Percentiles rank a stretch among this genome's conserved stretches.
Conservation (phyloP, 768 basidiomycete species). For the Russula sp. region DNA sequence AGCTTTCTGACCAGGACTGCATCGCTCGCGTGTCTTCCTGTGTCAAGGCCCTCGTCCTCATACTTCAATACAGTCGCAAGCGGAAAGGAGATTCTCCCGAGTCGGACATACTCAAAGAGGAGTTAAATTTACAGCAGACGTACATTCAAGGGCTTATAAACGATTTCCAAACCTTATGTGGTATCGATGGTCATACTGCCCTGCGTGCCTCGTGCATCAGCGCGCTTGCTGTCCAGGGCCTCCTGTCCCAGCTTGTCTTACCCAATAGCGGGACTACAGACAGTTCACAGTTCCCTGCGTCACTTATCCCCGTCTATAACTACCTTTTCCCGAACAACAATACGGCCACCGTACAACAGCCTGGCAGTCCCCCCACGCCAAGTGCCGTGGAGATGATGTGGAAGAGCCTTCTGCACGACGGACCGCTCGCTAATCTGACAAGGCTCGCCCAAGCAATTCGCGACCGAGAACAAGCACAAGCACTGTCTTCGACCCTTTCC, state of each 20-base stretch:
- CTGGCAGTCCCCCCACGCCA: no score
- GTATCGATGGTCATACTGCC: neutral
- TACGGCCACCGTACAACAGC: no score
- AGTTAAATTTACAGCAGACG: rapidly evolving
- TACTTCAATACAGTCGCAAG: slow-evolving; percentile 7
- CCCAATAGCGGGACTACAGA: neutral
- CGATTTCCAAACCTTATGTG: neutral
- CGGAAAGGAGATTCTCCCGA: neutral
- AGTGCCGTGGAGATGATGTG: neutral
- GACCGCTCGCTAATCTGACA: slow-evolving; percentile 12
- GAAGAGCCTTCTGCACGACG: slow-evolving; percentile 9
- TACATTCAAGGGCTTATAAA: neutral
- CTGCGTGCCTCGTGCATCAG: slow-evolving; percentile 18
- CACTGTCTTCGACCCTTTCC: neutral
- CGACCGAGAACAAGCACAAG: neutral
- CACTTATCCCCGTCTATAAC: neutral
- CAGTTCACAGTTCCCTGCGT: neutral
- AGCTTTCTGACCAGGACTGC: slow-evolving; percentile 12
- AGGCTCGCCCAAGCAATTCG: neutral
- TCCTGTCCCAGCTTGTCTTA: neutral
- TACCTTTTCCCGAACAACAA: neutral
- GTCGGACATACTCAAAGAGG: neutral
- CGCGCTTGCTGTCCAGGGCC: slow-evolving; percentile 7
- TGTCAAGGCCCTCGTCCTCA: slow-evolving; percentile 5
- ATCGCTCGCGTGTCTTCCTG: slow-evolving; percentile 12